phyloP scores from a whole-genome alignment of 1,284 basidiomycete species.

The Fomitopsis palustris region DNA sequence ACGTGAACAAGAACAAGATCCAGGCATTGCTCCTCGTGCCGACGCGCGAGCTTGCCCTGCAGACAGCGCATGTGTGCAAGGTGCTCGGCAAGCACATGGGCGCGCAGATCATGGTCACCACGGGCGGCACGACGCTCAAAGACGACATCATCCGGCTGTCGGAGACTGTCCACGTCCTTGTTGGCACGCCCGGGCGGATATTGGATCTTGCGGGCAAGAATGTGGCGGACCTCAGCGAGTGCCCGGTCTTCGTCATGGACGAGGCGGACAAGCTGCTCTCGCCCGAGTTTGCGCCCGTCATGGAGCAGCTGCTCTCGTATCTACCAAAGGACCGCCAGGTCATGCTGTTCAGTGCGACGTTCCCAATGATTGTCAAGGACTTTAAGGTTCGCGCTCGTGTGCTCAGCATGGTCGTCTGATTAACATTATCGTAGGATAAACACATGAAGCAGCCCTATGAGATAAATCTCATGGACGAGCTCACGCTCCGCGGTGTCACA shows the following conservation, averaged over 20 bases:
- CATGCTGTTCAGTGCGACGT: constrained; percentile 99
- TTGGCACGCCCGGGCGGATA: constrained; percentile 96
- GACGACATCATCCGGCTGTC: constrained; percentile 95
- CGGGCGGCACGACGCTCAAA: constrained; percentile 95
- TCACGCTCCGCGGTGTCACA: constrained; percentile 96
- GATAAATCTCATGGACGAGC: constrained; percentile 99
- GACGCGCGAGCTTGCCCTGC: constrained; percentile 91
- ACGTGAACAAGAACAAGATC: constrained; percentile 84
- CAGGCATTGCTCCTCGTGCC: constrained; percentile 94
- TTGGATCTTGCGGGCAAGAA: constrained; percentile 92
- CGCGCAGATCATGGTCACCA: constrained; percentile 98
- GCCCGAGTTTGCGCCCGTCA: constrained; percentile 97
- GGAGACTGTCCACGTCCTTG: constrained; percentile 92
- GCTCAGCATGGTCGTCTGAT: neutral
- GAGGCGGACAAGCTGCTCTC: constrained; percentile 98
- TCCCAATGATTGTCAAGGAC: constrained; percentile 98
- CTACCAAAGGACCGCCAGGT: constrained; percentile 90
- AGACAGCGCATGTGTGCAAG: constrained; percentile 98
- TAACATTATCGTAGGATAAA: constrained; percentile 69
- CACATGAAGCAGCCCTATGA: constrained; percentile 97
- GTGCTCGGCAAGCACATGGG: constrained; percentile 95
- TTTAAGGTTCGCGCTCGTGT: constrained; percentile 61
- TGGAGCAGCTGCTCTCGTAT: constrained; percentile 91
- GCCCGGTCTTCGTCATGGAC: constrained; percentile 97
- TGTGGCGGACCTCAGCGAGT: constrained; percentile 92